phyloP scores from a whole-genome alignment of 116 monocot genomes.

The Iris pallida region DNA sequence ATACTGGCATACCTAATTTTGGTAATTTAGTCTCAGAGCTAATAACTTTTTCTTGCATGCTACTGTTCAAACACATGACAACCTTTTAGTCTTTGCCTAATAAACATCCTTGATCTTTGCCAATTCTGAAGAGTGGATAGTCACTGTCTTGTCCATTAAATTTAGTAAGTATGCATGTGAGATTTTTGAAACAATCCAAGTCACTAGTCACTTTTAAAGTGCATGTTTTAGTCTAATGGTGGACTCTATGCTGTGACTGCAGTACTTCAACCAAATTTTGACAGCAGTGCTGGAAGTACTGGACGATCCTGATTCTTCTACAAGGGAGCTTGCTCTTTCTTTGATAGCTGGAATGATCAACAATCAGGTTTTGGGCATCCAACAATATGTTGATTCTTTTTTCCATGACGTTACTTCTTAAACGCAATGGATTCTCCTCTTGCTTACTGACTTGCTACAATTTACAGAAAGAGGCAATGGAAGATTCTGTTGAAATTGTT shows the following conservation, averaged over 20 bases:
- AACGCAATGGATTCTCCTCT: neutral
- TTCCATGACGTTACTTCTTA: neutral
- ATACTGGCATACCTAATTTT: too few species aligned
- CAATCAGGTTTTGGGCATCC: constrained; percentile 55
- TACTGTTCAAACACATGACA: too few species aligned
- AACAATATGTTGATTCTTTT: neutral
- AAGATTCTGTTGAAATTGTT: constrained; percentile 91
- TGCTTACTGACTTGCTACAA: neutral
- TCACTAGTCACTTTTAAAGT: too few species aligned
- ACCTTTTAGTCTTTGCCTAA: too few species aligned
- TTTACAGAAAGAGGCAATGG: constrained; percentile 72
- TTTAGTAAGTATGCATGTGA: too few species aligned
- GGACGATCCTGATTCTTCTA: constrained; percentile 70
- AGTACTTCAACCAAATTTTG: constrained; percentile 98
- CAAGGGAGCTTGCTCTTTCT: constrained; percentile 74
- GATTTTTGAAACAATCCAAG: too few species aligned
- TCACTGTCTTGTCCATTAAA: too few species aligned
- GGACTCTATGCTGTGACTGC: constrained; percentile 16
- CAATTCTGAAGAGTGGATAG: too few species aligned
- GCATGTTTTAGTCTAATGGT: too few species aligned
- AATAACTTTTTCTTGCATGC: too few species aligned
- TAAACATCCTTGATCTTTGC: too few species aligned
- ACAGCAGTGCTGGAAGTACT: constrained; percentile 82
- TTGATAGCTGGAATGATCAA: constrained; percentile 78
- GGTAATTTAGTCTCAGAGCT: too few species aligned